These are phyloP conservation scores for Strobilomyces confusus DNA, from an alignment of 768 basidiomycete genomes.

Conservation along the genomic window DNA sequence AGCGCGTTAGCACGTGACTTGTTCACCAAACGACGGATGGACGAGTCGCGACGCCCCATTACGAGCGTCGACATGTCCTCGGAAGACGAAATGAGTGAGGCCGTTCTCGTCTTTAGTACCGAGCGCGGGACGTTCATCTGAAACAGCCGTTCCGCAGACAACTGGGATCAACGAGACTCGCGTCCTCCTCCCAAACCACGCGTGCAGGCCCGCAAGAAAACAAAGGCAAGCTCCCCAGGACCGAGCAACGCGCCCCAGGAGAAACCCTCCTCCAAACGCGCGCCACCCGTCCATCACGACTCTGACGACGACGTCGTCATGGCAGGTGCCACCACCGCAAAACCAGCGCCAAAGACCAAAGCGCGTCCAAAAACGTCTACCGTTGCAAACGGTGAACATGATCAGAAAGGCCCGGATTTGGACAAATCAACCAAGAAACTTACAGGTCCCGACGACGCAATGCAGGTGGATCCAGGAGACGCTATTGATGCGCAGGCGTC, in stretches of 20 bases:
- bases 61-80: constrained; percentile 25
- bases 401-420: constrained; percentile 10
- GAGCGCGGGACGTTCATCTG: constrained; percentile 20
- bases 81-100: constrained; percentile 32
- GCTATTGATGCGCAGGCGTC: constrained; percentile 2
- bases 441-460: constrained; percentile 4
- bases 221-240: constrained; percentile 12
- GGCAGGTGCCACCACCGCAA: constrained; percentile 1
- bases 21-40: neutral
- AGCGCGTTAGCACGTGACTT: constrained; percentile 8
- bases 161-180: constrained; percentile 14
- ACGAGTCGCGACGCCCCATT: neutral
- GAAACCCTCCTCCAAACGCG: constrained; percentile 17
- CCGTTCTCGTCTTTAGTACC: neutral
- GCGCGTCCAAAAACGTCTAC: constrained; percentile 11
- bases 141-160: constrained; percentile 23
- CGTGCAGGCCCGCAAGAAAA: constrained; percentile 17
- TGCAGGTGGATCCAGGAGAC: constrained; percentile 13
- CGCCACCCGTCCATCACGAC: neutral
- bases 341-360: constrained; percentile 16
- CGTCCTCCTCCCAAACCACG: constrained; percentile 14
- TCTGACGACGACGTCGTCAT: neutral
- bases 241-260: constrained; percentile 13
- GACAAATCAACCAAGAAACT: constrained; percentile 10
- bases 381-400: constrained; percentile 3